A percentile compares a stretch with the other conserved stretches of the same genome.
Evolutionary conservation across 73 alveolate species (phyloP).

Genomic region (Uronychia setigera): DNA sequence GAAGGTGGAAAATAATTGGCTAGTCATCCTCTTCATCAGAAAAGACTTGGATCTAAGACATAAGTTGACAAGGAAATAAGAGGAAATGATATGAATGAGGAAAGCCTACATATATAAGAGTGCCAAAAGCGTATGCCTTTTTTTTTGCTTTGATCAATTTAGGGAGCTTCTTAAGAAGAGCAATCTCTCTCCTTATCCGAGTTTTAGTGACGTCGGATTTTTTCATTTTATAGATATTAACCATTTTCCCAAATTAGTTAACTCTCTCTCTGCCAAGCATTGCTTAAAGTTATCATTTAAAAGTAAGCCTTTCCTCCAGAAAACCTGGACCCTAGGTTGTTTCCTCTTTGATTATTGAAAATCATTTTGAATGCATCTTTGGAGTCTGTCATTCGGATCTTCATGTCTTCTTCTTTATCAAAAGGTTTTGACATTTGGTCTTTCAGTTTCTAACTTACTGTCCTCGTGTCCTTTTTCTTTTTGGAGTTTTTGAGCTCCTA

Average conservation of each 20-base stretch:
- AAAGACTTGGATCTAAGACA: not conserved
- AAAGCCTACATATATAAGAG: not conserved
- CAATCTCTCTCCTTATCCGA: no score
- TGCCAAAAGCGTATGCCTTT: not conserved
- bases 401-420: constrained; percentile 55
- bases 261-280: no score
- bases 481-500: constrained; percentile 12
- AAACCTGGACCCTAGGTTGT: no score
- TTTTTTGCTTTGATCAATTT: not conserved
- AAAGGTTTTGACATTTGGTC: constrained; percentile 24
- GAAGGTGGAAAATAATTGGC: not conserved
- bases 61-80: no score
- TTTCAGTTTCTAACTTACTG: not conserved
- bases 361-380: not conserved
- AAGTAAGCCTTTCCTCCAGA: no score
- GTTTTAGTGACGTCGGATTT: no score
- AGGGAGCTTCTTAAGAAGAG: no score
- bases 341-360: no score
- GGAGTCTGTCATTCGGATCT: not conserved
- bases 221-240: no score
- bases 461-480: constrained; percentile 21
- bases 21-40: not conserved
- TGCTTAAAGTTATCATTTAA: no score
- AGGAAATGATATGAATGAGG: no score
- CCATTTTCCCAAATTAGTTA: no score